phyloP scores from a whole-genome alignment of 257 asterid species.

The Solanum ossicruentum region DNA sequence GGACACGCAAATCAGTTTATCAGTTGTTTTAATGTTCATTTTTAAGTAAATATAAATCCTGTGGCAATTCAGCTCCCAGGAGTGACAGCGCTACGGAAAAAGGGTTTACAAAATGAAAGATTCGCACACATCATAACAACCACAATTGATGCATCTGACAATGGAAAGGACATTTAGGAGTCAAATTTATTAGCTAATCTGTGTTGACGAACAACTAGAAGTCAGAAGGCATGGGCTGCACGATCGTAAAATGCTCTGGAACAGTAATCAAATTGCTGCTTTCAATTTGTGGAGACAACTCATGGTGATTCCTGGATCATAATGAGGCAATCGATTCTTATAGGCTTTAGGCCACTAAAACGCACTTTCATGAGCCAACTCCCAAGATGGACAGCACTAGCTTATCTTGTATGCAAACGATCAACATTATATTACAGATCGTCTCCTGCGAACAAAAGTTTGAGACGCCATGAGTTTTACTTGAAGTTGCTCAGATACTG shows the following conservation, averaged over 20 bases:
- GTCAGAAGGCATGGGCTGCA: not conserved
- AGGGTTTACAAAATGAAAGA: not conserved
- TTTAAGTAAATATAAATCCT: not conserved
- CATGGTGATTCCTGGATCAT: not conserved
- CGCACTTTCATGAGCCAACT: not conserved
- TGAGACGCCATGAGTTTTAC: not conserved
- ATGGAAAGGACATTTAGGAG: not conserved
- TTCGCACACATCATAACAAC: not conserved
- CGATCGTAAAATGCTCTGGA: not conserved
- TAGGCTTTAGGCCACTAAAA: not conserved
- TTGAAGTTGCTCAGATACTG: not conserved
- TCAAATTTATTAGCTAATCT: not conserved
- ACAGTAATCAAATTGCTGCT: not conserved
- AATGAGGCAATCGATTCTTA: not conserved
- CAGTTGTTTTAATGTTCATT: not conserved
- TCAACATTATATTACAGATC: not conserved
- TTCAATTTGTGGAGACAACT: not conserved
- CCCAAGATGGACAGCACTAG: not conserved
- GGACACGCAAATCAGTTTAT: not conserved
- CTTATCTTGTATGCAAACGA: not conserved
- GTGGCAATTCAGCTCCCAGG: not conserved
- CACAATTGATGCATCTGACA: not conserved
- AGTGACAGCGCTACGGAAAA: not conserved
- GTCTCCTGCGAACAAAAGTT: slow-evolving; percentile 1
- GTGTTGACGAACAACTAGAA: not conserved